Base-by-base conservation (phyloP, 2,329 filamentous ascomycete genomes). In the Hortaea werneckii region DNA sequence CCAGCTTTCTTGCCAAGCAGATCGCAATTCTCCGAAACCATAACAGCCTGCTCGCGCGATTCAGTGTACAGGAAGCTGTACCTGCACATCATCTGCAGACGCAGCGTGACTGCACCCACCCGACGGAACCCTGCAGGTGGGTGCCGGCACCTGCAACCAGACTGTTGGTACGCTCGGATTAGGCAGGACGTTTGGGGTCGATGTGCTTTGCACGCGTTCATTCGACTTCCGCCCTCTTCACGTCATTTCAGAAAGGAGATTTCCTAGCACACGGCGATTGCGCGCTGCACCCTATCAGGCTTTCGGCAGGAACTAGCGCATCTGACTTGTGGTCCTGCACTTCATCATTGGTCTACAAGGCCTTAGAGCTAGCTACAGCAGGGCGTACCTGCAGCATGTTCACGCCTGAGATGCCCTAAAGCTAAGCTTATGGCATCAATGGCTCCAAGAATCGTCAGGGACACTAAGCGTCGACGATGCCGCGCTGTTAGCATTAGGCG, bases 11-110 rank as follows among this genome's bases (percentile, higher is more conserved):
- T n/a, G n/a, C n/a, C n/a, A 38, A 6, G 8, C 37, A 38, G 7
- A 10, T 6, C 37, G 37, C 8, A 38, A 38, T 6, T 8, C 37
- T 38, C 37, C 37, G 37, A 12, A 38, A 10, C 8, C 12, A 38
- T 38, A 38, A 6, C 12, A 12, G 20, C 12, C 8, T 20, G 6
- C 7, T 9, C 7, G 6, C 7, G 6, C 37, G 12, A 8, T 20
- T 20, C 8, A 38, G 6, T 13, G 37, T 20, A 38, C 12, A 9
- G 37, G 37, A 9, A 38, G 12, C 29, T 42, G 56, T 54, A 59
- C 57, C 57, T 60, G 56, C 56, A 49, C 50, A 54, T 49, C 51
- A 52, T 57, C 54, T 59, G 58, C 57, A 56, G 60, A 60, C 57
- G 58, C 52, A 54, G 56, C 58, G 57, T 60, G 58, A 60, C 51